A percentile compares a stretch with the other conserved stretches of the same genome.
These are phyloP conservation scores for Pistacia atlantica DNA, from an alignment of 345 rosid genomes.

Conservation along the genomic window DNA sequence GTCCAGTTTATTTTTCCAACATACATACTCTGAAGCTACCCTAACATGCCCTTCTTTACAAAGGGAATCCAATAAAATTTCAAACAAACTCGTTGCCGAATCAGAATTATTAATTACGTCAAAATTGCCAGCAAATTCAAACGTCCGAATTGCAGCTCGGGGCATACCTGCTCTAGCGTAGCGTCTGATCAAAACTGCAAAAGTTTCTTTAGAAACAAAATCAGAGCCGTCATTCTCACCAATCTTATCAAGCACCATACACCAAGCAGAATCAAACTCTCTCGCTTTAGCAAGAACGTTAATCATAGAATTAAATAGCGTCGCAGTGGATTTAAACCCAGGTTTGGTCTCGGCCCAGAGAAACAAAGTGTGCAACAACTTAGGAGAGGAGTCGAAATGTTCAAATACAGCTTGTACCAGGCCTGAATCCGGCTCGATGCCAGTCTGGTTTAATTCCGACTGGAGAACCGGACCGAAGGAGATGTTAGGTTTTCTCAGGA, in stretches of 20 bases:
- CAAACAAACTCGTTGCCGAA: slow-evolving; percentile 45
- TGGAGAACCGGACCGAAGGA: slow-evolving; percentile 48
- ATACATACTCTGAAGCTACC: slow-evolving; percentile 54
- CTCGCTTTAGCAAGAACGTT: slow-evolving; percentile 64
- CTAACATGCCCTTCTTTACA: slow-evolving; percentile 78
- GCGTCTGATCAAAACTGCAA: slow-evolving; percentile 74
- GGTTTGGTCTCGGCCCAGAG: slow-evolving; percentile 78
- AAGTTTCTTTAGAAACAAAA: slow-evolving; percentile 66
- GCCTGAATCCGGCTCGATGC: slow-evolving; percentile 49
- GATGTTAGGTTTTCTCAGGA: slow-evolving; percentile 48
- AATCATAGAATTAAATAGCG: slow-evolving; percentile 49
- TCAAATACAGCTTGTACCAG: slow-evolving; percentile 55
- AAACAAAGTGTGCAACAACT: slow-evolving; percentile 55
- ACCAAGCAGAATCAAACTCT: slow-evolving; percentile 77
- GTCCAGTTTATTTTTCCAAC: slow-evolving; percentile 36
- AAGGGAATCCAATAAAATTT: slow-evolving; percentile 76
- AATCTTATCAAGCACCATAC: slow-evolving; percentile 55
- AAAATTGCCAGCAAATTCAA: slow-evolving; percentile 55
- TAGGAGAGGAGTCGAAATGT: slow-evolving; percentile 69
- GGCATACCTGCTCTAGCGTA: slow-evolving; percentile 77
- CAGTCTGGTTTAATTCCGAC: slow-evolving; percentile 53
- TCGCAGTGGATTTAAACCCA: slow-evolving; percentile 43
- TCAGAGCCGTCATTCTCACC: slow-evolving; percentile 27
- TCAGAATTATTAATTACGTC: slow-evolving; percentile 34
- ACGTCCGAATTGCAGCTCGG: slow-evolving; percentile 65